Percentiles rank a stretch among this genome's conserved stretches.
Evolutionary conservation across 768 basidiomycete species (phyloP).

Genomic region (Tremella fuciformis): DNA sequence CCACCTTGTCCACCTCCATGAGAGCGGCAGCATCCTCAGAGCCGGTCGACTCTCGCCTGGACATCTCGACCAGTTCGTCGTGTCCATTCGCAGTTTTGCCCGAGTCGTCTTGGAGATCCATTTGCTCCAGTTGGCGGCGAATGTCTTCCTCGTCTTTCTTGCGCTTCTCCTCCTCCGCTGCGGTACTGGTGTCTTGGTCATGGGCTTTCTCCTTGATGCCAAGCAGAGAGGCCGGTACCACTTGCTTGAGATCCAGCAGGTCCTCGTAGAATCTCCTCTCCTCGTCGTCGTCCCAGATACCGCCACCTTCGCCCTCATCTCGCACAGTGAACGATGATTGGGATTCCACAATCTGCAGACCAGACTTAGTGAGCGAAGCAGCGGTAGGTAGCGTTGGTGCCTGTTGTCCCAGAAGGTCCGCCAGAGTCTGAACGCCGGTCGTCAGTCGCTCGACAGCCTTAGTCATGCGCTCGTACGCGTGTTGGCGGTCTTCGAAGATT

Average conservation of each 20-base stretch:
- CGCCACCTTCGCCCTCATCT: constrained; percentile 63
- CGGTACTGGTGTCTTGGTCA: not conserved
- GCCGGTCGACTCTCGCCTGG: constrained; percentile 17
- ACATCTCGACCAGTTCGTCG: constrained; percentile 21
- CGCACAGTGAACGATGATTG: constrained; percentile 52
- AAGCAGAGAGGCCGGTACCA: constrained; percentile 81
- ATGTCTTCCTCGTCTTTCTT: constrained; percentile 62
- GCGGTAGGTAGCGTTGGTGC: constrained; percentile 79
- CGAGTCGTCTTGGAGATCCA: not conserved
- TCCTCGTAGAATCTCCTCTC: constrained; percentile 92
- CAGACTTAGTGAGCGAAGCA: constrained; percentile 55
- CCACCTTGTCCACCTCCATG: constrained; percentile 2
- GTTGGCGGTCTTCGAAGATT: constrained; percentile 97
- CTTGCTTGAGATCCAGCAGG: constrained; percentile 82
- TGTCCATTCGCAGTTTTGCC: not conserved
- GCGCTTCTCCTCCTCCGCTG: constrained; percentile 21
- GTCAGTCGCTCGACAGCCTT: constrained; percentile 90
- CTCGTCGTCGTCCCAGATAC: constrained; percentile 99
- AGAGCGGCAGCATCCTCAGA: constrained; percentile 1
- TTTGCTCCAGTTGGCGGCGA: constrained; percentile 70
- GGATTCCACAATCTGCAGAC: constrained; percentile 51
- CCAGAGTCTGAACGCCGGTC: constrained; percentile 82
- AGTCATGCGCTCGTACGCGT: constrained; percentile 98
- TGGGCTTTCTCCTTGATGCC: constrained; percentile 59
- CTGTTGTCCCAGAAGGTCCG: constrained; percentile 80